Evolutionary conservation across 2,329 filamentous ascomycete genomes (phyloP).

Genomic region (Aspergillus ustus): DNA sequence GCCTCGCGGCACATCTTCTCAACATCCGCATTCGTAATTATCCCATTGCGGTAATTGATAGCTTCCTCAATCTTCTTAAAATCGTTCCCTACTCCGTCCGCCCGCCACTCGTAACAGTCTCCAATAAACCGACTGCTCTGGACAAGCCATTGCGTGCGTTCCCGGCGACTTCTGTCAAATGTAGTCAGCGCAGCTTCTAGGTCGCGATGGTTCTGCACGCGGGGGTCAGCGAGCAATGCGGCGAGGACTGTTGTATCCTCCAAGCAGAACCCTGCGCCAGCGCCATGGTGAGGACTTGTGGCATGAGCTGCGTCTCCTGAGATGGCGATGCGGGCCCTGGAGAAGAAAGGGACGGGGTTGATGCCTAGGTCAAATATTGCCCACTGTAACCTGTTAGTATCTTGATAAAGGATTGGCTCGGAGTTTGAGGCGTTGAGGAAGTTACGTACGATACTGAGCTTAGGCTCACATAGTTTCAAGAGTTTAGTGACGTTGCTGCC

Average conservation of each 20-base stretch:
- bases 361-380: conserved; percentile 47
- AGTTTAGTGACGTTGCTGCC: conserved; percentile 29
- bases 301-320: conserved; percentile 50
- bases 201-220: conserved; percentile 26
- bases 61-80: conserved; percentile 26
- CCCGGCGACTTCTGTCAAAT: conserved; percentile 32
- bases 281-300: conserved; percentile 48
- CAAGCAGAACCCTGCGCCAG: conserved; percentile 40
- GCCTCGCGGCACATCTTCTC: conserved; percentile 33
- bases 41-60: conserved; percentile 24
- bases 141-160: conserved; percentile 40
- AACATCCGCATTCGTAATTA: conserved; percentile 31
- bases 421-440: neutral
- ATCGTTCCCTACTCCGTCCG: conserved; percentile 22
- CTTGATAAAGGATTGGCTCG: neutral
- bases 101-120: conserved; percentile 41
- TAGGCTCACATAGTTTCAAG: conserved; percentile 33
- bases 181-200: conserved; percentile 35
- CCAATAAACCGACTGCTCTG: conserved; percentile 39
- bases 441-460: conserved; percentile 31
- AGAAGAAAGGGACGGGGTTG: conserved; percentile 43
- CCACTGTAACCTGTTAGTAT: conserved; percentile 33
- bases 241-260: conserved; percentile 39
- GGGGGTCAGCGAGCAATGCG: conserved; percentile 29
- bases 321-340: conserved; percentile 40